Evolutionary conservation across 768 basidiomycete species (phyloP), one percentile per base, ranked within the genome.

Genomic region (Termitomyces eurrhizus): DNA sequence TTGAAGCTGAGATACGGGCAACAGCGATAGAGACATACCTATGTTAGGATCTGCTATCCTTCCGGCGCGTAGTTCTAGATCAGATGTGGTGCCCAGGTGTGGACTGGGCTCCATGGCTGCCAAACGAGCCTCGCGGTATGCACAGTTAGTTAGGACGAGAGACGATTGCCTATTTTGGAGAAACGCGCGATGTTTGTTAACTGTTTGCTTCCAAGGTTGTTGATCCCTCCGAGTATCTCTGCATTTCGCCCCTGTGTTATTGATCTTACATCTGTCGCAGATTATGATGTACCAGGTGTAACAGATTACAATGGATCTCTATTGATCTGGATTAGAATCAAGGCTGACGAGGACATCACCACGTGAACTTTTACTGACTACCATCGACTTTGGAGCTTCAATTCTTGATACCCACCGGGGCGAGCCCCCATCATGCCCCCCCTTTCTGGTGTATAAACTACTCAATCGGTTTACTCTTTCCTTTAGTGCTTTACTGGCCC

Each of bases 21-120:
- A n/a, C 24, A 7, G 55, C 9, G 46, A 8, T 50, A 56, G 42
- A 32, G 26, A 67, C 79, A 52, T 60, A 87, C 89, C 89, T 70
- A 85, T 83, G 37, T 85, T 83, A 45, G 89, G 89, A 72, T 92
- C 90, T 21, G 87, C 87, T 59, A 92, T 84, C 39, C 85, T 81
- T 44, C 87, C 87, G 52, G 87, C 86, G 70, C 86, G 83, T 68
- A 83, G 74, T 74, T 91, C 89, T 44, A 91, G 75, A 73, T 91
- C 89, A 52, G 83, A 75, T 2, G 74, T 69, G 32, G 75, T 73
- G 50, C 78, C 70, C 65, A 75, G 70, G 60, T 72, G 71, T 33
- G 69, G 66, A 60, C 62, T 65, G 56, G 68, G 64, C 64, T 78
- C 77, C 72, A 75, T 73, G 46, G 70, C 65, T 61, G 71, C 68